Base-by-base conservation (phyloP, 2,329 filamentous ascomycete genomes). In the Purpureocillium takamizusanense region DNA sequence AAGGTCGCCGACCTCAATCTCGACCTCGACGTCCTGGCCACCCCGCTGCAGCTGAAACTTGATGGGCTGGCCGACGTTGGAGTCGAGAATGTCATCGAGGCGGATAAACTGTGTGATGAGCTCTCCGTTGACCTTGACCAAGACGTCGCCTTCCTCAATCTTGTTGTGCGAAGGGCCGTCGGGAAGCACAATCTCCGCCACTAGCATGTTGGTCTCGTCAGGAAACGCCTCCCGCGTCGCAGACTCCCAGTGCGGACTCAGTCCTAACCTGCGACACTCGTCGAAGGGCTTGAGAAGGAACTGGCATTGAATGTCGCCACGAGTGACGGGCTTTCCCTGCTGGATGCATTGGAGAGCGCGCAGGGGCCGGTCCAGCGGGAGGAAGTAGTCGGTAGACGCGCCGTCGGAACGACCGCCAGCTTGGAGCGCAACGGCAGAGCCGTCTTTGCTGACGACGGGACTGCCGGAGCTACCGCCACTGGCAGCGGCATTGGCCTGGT, bases 251-350 rank as follows among this genome's bases (percentile, higher is more conserved):
- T 87, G 76, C 0, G 88, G 73, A 2, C 78, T 86, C 43, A 98
- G 69, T 7, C 92, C 92, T 10, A 98, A 70, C 42, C 92, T 77
- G 39, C 90, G 81, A 60, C 92, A 97, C 60, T 98, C 94, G 51
- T 98, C 94, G 51, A 98, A 98, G 0, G 92, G 87, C 62, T 97
- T 97, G 45, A 98, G 75, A 38, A 97, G 74, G 74, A 94, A 98
- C 59, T 98, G 92, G 45, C 87, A 94, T 62, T 98, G 92, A 36
- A 98, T 94, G n/a, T 92, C 94, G 35, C 92, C 92, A 51, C 92
- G 76, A n/a, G 82, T 79, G 37, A 98, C 81, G 2, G 75, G 75
- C 49, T 81, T 75, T 27, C 78, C 81, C 47, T 81, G 72, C 56
- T 84, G 87, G 39, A 98, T 82, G 53, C 88, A 94, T 55, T 87